Conservation (phyloP, 495 filamentous ascomycete species). For the Alectoria sarmentosa region DNA sequence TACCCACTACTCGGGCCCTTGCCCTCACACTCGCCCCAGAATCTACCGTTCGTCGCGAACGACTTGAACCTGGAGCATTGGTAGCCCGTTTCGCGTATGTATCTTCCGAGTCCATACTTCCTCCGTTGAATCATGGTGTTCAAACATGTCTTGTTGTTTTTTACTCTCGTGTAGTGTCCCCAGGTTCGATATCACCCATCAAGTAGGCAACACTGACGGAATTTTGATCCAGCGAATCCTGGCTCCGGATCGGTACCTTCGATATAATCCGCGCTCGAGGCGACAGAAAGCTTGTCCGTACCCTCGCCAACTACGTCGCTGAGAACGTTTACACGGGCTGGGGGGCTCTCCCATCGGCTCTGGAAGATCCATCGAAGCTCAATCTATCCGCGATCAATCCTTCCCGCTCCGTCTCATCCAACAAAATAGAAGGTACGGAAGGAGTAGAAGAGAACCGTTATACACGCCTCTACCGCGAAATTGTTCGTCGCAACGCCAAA, state of each 20-base stretch:
- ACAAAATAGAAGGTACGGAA: slow-evolving; percentile 54
- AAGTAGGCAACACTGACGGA: not conserved
- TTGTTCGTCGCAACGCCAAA: slow-evolving; percentile 75
- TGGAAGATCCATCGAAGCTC: slow-evolving; percentile 39
- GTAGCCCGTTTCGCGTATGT: slow-evolving; percentile 74
- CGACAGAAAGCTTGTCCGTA: slow-evolving; percentile 64
- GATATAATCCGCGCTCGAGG: slow-evolving; percentile 77
- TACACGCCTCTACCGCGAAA: slow-evolving; percentile 77
- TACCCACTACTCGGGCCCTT: slow-evolving; percentile 82
- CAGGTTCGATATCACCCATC: not conserved
- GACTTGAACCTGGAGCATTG: slow-evolving; percentile 87
- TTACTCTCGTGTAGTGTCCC: too few species aligned
- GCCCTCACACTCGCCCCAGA: slow-evolving; percentile 71
- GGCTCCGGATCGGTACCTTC: slow-evolving; percentile 92
- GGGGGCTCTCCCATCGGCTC: slow-evolving; percentile 61
- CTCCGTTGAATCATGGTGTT: not conserved
- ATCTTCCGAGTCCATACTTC: not conserved
- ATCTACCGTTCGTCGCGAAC: slow-evolving; percentile 66
- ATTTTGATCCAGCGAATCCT: slow-evolving; percentile 41
- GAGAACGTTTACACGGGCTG: slow-evolving; percentile 83
- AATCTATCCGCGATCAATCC: slow-evolving; percentile 34
- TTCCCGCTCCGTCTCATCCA: slow-evolving; percentile 43
- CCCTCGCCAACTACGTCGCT: slow-evolving; percentile 71
- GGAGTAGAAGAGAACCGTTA: slow-evolving; percentile 76
- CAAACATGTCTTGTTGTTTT: not conserved